Base-by-base conservation (phyloP, 306 rosid genomes). In the Cucurbita moschata region DNA sequence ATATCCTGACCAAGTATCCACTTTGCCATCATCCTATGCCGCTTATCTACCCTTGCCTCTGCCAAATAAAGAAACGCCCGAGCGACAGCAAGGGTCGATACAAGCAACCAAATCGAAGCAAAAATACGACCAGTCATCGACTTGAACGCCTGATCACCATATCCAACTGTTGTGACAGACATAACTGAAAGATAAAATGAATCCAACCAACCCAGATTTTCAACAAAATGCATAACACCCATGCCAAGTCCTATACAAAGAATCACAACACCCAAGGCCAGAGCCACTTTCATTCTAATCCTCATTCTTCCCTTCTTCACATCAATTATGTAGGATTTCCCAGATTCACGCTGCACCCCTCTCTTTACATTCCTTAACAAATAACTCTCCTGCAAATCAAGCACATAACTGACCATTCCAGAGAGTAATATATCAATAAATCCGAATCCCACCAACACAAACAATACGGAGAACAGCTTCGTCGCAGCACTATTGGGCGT, bases 231-330 rank as follows among this genome's bases (percentile, higher is more conserved):
- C 97, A 95, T 81, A 49, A 91, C 87, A 56, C 53, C 61, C 3
- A 82, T 91, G n/a, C 99, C 99, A 38, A 91, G 13, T 18, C 96
- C 95, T 76, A 88, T 88, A 82, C 99, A 94, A 59, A 91, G 85
- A 30, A 94, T 88, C 70, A 94, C 97, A 73, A 94, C 97, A 63
- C 89, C 95, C 68, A 91, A 80, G 10, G 99, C 99, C 87, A 94
- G 73, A 3, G 81, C 97, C 77, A 95, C 99, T 86, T 95, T 91
- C 99, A 95, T 80, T 80, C 97, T 85, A 79, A 95, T 95, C 82
- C 99, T 88, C 99, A 95, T 95, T 78, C 99, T 89, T 77, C 99
- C 99, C 78, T 95, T 94, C 87, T 94, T 95, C 59, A 85, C 87
- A 84, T 95, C 99, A 73, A 95, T 70, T 68, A 95, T 82, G 69